Percentiles rank a stretch among this genome's conserved stretches.
These are phyloP conservation scores for Lecanoromycetidae sp. DNA, from an alignment of 2,329 filamentous ascomycete genomes.

Conservation along the genomic window DNA sequence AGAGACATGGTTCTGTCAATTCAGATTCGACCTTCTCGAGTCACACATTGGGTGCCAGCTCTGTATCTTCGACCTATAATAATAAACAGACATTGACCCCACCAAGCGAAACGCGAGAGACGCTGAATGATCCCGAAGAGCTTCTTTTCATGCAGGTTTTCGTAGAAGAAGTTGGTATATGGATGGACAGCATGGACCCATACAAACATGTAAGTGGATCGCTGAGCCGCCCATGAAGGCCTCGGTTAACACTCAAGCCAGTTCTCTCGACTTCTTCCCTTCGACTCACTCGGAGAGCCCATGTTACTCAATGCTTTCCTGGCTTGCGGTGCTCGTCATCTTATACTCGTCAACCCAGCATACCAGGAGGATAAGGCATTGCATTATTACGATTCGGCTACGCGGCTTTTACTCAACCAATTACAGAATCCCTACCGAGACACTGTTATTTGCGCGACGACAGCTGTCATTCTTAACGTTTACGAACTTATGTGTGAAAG, in stretches of 20 bases:
- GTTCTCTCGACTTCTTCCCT: constrained; percentile 75
- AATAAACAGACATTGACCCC: constrained; percentile 29
- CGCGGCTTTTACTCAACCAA: constrained; percentile 60
- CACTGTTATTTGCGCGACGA: constrained; percentile 71
- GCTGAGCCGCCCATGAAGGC: neutral
- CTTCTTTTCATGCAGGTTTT: constrained; percentile 86
- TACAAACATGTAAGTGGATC: constrained; percentile 52
- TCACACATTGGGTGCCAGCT: constrained; percentile 28
- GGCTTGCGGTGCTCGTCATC: constrained; percentile 74
- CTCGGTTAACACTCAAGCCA: constrained; percentile 23
- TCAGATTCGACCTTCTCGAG: constrained; percentile 23
- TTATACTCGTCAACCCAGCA: constrained; percentile 57
- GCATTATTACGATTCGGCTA: constrained; percentile 77
- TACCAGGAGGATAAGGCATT: constrained; percentile 66
- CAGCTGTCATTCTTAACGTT: constrained; percentile 77
- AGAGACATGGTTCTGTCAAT: constrained; percentile 24
- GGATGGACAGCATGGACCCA: constrained; percentile 88
- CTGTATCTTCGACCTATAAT: constrained; percentile 27
- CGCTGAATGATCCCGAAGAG: constrained; percentile 63
- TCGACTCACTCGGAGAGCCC: constrained; percentile 66
- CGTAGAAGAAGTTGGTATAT: constrained; percentile 75
- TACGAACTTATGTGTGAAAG: constrained; percentile 87
- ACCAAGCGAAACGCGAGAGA: constrained; percentile 42
- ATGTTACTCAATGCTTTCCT: constrained; percentile 84
- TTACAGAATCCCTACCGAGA: constrained; percentile 78